Base-by-base conservation (phyloP, 2,329 filamentous ascomycete species). In the Parastagonospora avenae region DNA sequence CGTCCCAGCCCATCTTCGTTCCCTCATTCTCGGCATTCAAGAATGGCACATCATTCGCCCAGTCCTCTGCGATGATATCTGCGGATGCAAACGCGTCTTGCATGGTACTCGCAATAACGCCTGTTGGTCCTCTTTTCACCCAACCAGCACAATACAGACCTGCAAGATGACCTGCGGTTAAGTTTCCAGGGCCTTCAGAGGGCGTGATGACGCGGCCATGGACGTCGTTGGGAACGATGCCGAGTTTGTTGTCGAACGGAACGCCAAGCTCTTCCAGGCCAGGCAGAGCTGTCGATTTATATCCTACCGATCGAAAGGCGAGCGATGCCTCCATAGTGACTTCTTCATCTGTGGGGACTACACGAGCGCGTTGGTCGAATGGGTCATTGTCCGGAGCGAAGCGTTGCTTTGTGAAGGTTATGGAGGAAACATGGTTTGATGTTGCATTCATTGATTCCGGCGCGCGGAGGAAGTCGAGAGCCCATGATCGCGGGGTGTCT, bases 31-130 rank as follows among this genome's bases (percentile, higher is more conserved):
- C 70, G 7, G 73, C 62, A 52, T 81, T 79, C 38, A 85, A 62
- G 47, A 86, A 83, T 1, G 71, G 74, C 8, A 72, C 73, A 4
- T 72, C 63, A 0, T 70, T 67, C 42, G 77, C 67, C 88, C 91
- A 93, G 68, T 99, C 94, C n/a, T 83, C 77, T 0, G 84, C 84
- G 55, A 99, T 89, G 2, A 88, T 85, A 68, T 97, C 92, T 1
- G 87, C 94, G 0, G 92, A 96, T 8, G 84, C 82, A 66, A 97
- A 99, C 0, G 94, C 93, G 71, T 99, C 94, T 52, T 89, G 85
- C 91, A 99, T 96, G 0, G 94, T 99, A 28, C 88, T 92, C 1
- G 93, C 93, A 71, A 99, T 99, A 3, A 97, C 92, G 2, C 94
- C 94, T 0, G 92, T 97, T 0, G 94, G 93, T 0, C 94, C 94